Percentiles rank a stretch among this genome's conserved stretches.
phyloP scores from a whole-genome alignment of 768 basidiomycete genomes.

The Pleurotus ostreatus region DNA sequence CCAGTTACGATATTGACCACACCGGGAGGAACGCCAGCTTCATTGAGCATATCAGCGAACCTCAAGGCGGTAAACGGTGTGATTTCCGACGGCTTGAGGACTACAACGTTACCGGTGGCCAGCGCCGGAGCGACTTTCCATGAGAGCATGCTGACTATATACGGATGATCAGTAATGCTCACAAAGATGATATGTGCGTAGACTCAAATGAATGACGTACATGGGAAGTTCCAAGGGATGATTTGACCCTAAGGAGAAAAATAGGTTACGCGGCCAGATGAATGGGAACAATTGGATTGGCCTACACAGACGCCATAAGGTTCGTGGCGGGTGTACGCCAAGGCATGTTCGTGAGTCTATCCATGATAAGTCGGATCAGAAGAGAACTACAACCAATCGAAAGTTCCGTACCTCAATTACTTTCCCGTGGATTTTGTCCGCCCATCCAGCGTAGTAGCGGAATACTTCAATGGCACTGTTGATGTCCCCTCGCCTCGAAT shows the following conservation, averaged over 20 bases:
- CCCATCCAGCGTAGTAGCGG: slow-evolving; percentile 86
- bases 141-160: slow-evolving; percentile 17
- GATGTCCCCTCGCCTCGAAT: slow-evolving; percentile 48
- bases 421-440: slow-evolving; percentile 79
- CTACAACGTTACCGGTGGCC: slow-evolving; percentile 51
- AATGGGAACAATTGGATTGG: background rate
- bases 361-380: slow-evolving; percentile 3
- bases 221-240: slow-evolving; percentile 60
- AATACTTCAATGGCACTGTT: slow-evolving; percentile 42
- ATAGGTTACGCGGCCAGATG: background rate
- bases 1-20: slow-evolving; percentile 60
- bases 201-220: slow-evolving; percentile 9
- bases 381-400: slow-evolving; percentile 18
- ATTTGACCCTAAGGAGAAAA: slow-evolving; percentile 35
- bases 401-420: slow-evolving; percentile 47
- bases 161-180: background rate
- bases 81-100: slow-evolving; percentile 69
- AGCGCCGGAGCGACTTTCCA: slow-evolving; percentile 28
- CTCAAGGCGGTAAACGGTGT: slow-evolving; percentile 55
- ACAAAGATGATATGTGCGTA: too few species aligned
- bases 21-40: slow-evolving; percentile 63
- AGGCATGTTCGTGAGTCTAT: slow-evolving; percentile 50
- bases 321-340: slow-evolving; percentile 68
- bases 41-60: slow-evolving; percentile 38
- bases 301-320: slow-evolving; percentile 49